Base-by-base conservation (phyloP, 352 stramenopile species). In the Lagenidium giganteum region DNA sequence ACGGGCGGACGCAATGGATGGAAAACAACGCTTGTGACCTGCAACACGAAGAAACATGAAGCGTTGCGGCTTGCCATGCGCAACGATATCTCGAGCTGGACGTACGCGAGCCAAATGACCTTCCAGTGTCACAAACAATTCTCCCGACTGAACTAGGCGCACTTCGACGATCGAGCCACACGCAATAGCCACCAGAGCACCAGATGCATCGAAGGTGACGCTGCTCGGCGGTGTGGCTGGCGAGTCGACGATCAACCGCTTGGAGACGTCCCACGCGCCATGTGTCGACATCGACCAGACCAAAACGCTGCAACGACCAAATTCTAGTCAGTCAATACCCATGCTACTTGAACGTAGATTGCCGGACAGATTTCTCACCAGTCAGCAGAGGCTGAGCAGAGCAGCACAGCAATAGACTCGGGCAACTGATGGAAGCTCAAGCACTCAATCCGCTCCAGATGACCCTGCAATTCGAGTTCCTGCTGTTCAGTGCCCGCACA, bases 11-110 rank as follows among this genome's bases (percentile, higher is more conserved):
- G 62, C 3, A 78, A 67, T 24, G 78, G 73, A 21, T 91, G 77
- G 51, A 93, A 93, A 38, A 74, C 74, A 27, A 73, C 75, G 45
- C 57, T 70, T 4, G 77, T 91, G 18, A 90, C 70, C 77, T 92
- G 24, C 3, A 33, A 23, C 0, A 37, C 8, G 27, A 47, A 30
- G 24, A n/a, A 24, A 27, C 1, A 31, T 34, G 33, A 40, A 25
- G 14, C 12, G 14, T 9, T 24, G 8, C 33, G 33, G 9, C 8
- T 24, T 22, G 20, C 16, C 30, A 5, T 18, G 21, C 28, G 8
- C n/a, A 25, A 36, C 9, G 4, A 21, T 13, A 29, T 9, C 16
- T 13, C n/a, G 12, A 41, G 0, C 24, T 47, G 18, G 9, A 46
- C 57, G 14, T 61, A 88, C 77, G 12, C 64, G 51, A 5, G 70